Conservation (phyloP, 306 rosid genomes). For the Malus sieversii region DNA sequence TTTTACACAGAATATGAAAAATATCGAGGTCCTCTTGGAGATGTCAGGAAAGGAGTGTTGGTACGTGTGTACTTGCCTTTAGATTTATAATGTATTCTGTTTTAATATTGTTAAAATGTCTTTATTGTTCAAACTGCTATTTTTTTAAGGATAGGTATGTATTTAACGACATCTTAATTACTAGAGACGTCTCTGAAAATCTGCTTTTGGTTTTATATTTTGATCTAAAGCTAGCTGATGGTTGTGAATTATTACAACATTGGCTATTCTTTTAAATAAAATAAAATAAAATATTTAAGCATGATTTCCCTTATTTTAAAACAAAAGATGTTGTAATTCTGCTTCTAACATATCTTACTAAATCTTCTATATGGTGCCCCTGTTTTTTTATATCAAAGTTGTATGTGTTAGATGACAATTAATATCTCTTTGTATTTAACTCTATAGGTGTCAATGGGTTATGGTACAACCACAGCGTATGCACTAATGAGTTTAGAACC, state of each 20-base stretch:
- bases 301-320: background rate
- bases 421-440: background rate
- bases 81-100: background rate
- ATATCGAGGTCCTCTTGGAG: slow-evolving; percentile 82
- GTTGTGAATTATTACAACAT: background rate
- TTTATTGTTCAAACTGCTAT: background rate
- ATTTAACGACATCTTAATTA: background rate
- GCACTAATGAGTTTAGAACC: slow-evolving; percentile 86
- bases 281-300: background rate
- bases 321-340: background rate
- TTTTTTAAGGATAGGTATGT: background rate
- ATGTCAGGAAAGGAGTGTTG: slow-evolving; percentile 98
- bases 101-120: background rate
- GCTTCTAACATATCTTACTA: background rate
- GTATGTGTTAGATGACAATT: background rate
- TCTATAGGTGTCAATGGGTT: slow-evolving; percentile 86
- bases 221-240: background rate
- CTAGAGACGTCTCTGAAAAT: background rate
- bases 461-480: slow-evolving; percentile 69
- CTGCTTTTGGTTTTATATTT: background rate
- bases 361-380: background rate
- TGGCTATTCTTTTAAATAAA: background rate
- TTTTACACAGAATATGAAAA: slow-evolving; percentile 69
- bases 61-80: slow-evolving; percentile 38
- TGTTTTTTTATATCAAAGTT: background rate